phyloP scores from a whole-genome alignment of 495 filamentous ascomycete genomes.

The Penicillium canescens region DNA sequence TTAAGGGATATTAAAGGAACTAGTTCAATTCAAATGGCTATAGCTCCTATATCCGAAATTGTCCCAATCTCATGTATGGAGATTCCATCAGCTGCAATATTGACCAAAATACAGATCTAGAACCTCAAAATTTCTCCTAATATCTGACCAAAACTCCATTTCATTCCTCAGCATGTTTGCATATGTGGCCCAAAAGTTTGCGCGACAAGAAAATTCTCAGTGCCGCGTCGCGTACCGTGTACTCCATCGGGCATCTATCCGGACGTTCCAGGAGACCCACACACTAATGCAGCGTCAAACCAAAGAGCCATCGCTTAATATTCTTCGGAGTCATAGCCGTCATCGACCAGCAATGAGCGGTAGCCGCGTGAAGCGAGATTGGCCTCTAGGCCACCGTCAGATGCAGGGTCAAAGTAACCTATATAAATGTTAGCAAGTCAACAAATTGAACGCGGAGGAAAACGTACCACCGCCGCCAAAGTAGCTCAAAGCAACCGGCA shows the following conservation, averaged over 20 bases:
- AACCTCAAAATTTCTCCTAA: no score
- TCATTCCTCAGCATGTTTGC: no score
- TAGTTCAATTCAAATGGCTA: no score
- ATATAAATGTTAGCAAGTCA: slow-evolving; percentile 1
- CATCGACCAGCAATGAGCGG: slow-evolving; percentile 49
- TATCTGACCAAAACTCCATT: no score
- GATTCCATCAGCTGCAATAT: no score
- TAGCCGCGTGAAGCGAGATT: slow-evolving; percentile 64
- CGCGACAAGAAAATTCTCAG: no score
- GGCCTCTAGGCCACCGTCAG: slow-evolving; percentile 80
- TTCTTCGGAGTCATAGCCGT: slow-evolving; percentile 54
- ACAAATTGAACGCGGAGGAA: neutral
- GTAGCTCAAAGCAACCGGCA: slow-evolving; percentile 87
- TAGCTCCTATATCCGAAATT: no score
- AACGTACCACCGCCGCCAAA: slow-evolving; percentile 76
- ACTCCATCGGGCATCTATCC: neutral
- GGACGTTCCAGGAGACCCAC: slow-evolving; percentile 5
- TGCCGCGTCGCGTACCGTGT: neutral
- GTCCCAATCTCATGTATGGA: no score
- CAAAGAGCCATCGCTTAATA: slow-evolving; percentile 31
- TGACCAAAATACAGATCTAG: no score
- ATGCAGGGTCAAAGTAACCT: slow-evolving; percentile 83
- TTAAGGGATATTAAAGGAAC: no score
- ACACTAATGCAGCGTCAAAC: neutral
- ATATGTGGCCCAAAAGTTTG: no score